Evolutionary conservation across 2,329 filamentous ascomycete species (phyloP).

Genomic region (Fusarium goolgardi): DNA sequence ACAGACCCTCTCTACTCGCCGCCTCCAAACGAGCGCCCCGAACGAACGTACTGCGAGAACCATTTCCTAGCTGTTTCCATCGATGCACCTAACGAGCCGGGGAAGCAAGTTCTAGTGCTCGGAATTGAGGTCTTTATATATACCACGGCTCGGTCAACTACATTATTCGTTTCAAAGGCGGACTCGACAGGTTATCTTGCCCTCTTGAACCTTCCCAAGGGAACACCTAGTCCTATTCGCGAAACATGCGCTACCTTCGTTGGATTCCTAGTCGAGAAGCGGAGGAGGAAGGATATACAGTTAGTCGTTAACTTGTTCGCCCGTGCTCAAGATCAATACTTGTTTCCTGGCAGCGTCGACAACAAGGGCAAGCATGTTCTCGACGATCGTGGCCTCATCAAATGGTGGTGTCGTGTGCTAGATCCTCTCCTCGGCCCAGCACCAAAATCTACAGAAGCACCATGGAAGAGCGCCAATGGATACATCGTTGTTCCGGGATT

Average conservation of each 20-base stretch:
- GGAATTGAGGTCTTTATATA: conserved; percentile 91
- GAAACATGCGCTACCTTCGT: conserved; percentile 81
- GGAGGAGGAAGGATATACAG: conserved; percentile 72
- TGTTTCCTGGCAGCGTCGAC: conserved; percentile 92
- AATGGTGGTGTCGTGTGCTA: conserved; percentile 94
- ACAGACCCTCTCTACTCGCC: conserved; percentile 83
- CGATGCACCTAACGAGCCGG: conserved; percentile 41
- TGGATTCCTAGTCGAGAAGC: conserved; percentile 75
- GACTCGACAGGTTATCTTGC: conserved; percentile 92
- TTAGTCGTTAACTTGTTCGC: conserved; percentile 91
- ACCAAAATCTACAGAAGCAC: conserved; percentile 47
- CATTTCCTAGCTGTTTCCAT: conserved; percentile 75
- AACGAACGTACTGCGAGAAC: conserved; percentile 86
- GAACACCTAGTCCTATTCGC: conserved; percentile 78
- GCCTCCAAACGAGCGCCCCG: conserved; percentile 75
- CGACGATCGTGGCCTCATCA: conserved; percentile 88
- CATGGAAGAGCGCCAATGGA: conserved; percentile 69
- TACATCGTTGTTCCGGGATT: conserved; percentile 91
- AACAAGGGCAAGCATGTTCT: conserved; percentile 89
- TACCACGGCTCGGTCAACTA: conserved; percentile 81
- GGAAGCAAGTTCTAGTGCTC: conserved; percentile 74
- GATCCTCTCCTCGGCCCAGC: conserved; percentile 75
- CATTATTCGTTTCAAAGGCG: conserved; percentile 94
- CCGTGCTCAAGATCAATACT: conserved; percentile 89
- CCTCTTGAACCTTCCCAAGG: conserved; percentile 70